Conservation (phyloP, 495 filamentous ascomycete species). For the Aspergillus steynii region DNA sequence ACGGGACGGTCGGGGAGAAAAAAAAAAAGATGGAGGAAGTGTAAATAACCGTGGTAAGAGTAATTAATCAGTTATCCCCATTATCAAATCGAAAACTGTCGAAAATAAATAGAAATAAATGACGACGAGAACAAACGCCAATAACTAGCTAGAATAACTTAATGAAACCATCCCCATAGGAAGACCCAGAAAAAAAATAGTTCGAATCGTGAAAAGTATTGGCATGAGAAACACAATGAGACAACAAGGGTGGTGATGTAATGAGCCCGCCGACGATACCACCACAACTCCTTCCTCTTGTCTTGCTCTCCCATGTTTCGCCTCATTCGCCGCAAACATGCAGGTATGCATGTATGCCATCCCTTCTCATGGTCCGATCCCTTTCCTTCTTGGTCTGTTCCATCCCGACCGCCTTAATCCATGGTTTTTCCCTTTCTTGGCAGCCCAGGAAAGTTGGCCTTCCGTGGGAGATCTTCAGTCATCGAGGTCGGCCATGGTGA, state of each 20-base stretch:
- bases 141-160: background rate
- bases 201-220: background rate
- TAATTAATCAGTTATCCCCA: no score
- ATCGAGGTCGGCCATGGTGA: background rate
- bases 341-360: background rate
- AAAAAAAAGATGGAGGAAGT: background rate
- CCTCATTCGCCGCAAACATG: background rate
- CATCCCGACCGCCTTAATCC: background rate
- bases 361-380: background rate
- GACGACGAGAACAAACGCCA: background rate
- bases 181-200: background rate
- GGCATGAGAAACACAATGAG: background rate
- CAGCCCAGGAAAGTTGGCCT: constrained; percentile 9
- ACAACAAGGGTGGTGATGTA: background rate
- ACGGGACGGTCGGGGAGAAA: constrained; percentile 2
- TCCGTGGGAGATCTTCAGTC: constrained; percentile 4
- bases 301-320: background rate
- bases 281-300: background rate
- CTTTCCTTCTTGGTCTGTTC: background rate
- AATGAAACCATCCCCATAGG: background rate
- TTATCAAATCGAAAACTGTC: no score
- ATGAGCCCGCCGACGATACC: background rate
- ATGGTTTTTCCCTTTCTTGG: constrained; percentile 7
- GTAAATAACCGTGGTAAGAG: background rate
- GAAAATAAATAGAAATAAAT: background rate